A percentile compares a stretch with the other conserved stretches of the same genome.
Evolutionary conservation across 2,329 filamentous ascomycete genomes (phyloP).

Genomic region (Paracorniculantispora psalliotae): DNA sequence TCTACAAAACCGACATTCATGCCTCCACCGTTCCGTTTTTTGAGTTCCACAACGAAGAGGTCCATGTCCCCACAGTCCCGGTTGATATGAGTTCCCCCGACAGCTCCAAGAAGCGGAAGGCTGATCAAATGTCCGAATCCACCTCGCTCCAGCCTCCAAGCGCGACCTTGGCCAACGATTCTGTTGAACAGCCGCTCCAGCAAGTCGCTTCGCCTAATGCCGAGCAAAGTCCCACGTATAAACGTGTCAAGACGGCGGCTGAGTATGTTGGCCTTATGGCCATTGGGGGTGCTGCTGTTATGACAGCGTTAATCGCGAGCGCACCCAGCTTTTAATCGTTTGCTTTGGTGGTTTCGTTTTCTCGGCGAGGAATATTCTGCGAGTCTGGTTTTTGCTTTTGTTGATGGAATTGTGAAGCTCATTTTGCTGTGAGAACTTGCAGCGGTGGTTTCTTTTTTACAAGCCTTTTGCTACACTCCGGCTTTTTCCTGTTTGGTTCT

Average conservation of each 20-base stretch:
- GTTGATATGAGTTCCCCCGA: background rate
- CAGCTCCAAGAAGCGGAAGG: background rate
- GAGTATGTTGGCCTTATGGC: conserved; percentile 33
- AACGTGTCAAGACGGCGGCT: conserved; percentile 30
- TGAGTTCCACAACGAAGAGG: too few species aligned
- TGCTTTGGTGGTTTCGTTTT: too few species aligned
- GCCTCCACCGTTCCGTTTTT: too few species aligned
- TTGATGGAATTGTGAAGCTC: too few species aligned
- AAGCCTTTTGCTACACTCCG: too few species aligned
- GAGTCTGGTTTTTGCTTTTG: too few species aligned
- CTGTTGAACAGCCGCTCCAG: background rate
- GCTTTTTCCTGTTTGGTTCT: background rate
- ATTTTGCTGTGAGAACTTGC: too few species aligned
- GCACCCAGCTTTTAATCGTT: conserved; percentile 24
- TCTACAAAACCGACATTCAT: too few species aligned
- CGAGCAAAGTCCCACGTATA: conserved; percentile 12
- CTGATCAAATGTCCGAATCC: background rate
- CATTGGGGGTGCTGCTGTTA: conserved; percentile 34
- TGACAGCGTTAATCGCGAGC: conserved; percentile 36
- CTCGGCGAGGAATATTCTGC: too few species aligned
- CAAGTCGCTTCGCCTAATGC: background rate
- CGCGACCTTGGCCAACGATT: background rate
- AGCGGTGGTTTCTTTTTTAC: too few species aligned
- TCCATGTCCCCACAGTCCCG: too few species aligned
- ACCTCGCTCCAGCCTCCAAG: background rate